Percentiles rank a stretch among this genome's conserved stretches.
These are phyloP conservation scores for Kregervanrija pseudodelftensis DNA, from an alignment of 805 yeast species.

Conservation along the genomic window DNA sequence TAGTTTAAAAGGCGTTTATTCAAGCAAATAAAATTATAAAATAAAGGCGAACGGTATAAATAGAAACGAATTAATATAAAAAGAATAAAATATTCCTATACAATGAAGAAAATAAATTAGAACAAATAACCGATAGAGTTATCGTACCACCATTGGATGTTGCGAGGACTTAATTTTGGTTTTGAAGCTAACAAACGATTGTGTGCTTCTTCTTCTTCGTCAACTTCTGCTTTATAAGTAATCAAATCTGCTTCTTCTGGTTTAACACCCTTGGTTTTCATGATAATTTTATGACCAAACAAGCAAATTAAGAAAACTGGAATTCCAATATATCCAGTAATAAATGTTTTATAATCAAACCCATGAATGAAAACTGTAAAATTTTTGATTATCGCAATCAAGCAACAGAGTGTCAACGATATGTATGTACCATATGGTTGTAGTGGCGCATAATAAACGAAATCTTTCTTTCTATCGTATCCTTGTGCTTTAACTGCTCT, in stretches of 20 bases:
- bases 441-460: conserved; percentile 57
- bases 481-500: conserved; percentile 65
- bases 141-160: conserved; percentile 12
- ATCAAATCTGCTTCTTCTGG: conserved; percentile 56
- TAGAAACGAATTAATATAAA: too few species aligned
- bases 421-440: conserved; percentile 63
- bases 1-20: too few species aligned
- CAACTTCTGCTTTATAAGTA: conserved; percentile 49
- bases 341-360: conserved; percentile 58
- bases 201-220: conserved; percentile 42
- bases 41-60: too few species aligned
- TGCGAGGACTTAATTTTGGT: conserved; percentile 12
- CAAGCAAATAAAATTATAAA: too few species aligned
- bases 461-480: conserved; percentile 41
- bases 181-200: conserved; percentile 10
- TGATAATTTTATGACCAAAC: conserved; percentile 52
- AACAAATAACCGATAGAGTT: too few species aligned
- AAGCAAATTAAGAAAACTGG: conserved; percentile 53
- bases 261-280: conserved; percentile 40
- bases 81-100: too few species aligned
- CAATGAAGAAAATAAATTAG: too few species aligned
- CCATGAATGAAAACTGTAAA: conserved; percentile 58
- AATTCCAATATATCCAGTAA: conserved; percentile 72
- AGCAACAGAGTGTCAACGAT: conserved; percentile 44
- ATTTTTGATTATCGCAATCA: conserved; percentile 59